Evolutionary conservation across 1,284 basidiomycete genomes (phyloP).

Genomic region (Ceratobasidium sp.): DNA sequence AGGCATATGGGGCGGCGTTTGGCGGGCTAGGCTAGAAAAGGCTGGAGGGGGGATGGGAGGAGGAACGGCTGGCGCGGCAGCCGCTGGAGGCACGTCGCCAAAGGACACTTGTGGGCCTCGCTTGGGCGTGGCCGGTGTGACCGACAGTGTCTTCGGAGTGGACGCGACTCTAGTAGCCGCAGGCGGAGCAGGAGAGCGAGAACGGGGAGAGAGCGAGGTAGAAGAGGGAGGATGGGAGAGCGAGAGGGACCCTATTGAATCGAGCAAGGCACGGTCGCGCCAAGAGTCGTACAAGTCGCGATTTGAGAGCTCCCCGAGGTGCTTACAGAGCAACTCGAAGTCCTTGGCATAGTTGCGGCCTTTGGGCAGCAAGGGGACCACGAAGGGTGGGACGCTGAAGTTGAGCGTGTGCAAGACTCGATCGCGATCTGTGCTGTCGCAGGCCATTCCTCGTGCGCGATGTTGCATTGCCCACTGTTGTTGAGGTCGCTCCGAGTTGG

Average conservation of each 20-base stretch:
- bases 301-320: not conserved
- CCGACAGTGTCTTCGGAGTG: not conserved
- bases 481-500: not conserved
- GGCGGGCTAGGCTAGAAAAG: not conserved
- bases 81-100: not conserved
- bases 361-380: slow-evolving; percentile 6
- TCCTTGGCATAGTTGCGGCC: not conserved
- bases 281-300: not conserved
- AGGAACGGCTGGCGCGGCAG: not conserved
- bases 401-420: not conserved
- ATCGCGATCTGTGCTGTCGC: not conserved
- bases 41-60: not conserved
- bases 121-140: not conserved
- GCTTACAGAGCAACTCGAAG: not conserved
- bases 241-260: not conserved
- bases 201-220: not conserved
- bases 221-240: not conserved
- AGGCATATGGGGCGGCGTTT: not conserved
- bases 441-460: not conserved
- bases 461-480: not conserved
- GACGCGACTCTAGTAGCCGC: not conserved
- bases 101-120: slow-evolving; percentile 3
- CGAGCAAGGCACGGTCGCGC: not conserved
- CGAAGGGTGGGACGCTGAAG: not conserved
- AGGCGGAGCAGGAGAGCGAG: not conserved